These are phyloP conservation scores for Coniophora puteana DNA, from an alignment of 1,284 basidiomycete species.

Conservation along the genomic window DNA sequence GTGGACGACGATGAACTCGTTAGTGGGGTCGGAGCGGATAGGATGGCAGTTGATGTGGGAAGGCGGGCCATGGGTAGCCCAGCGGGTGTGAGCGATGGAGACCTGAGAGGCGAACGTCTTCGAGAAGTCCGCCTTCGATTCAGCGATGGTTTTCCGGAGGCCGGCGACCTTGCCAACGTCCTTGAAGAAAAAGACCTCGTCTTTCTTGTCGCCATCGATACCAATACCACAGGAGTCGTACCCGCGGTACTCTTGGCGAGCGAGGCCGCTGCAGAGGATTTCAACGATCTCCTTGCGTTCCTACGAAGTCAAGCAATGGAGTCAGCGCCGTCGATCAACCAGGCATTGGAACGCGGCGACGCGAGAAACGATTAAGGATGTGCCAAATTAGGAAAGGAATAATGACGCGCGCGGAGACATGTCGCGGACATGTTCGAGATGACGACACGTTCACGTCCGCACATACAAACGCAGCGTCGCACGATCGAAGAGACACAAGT, in stretches of 20 bases:
- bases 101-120: conserved; percentile 88
- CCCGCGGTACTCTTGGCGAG: conserved; percentile 96
- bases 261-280: conserved; percentile 88
- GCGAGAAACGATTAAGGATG: background rate
- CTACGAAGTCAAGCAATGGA: conserved; percentile 44
- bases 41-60: conserved; percentile 94
- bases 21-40: conserved; percentile 78
- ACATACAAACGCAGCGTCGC: conserved; percentile 15
- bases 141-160: conserved; percentile 88
- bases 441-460: background rate
- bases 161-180: conserved; percentile 98
- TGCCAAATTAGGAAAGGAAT: conserved; percentile 18
- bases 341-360: background rate
- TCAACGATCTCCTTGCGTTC: conserved; percentile 92
- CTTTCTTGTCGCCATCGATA: conserved; percentile 89
- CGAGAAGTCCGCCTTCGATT: conserved; percentile 72
- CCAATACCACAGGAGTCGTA: conserved; percentile 97
- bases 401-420: no score
- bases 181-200: conserved; percentile 88
- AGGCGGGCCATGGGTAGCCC: conserved; percentile 98
- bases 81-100: conserved; percentile 98
- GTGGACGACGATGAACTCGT: conserved; percentile 94
- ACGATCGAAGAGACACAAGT: conserved; percentile 9
- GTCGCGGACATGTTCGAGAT: background rate
- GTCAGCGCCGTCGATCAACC: conserved; percentile 14